Evolutionary conservation across 2,329 filamentous ascomycete genomes (phyloP), one percentile per base, ranked within the genome.

Genomic region (Diaporthe sp.): DNA sequence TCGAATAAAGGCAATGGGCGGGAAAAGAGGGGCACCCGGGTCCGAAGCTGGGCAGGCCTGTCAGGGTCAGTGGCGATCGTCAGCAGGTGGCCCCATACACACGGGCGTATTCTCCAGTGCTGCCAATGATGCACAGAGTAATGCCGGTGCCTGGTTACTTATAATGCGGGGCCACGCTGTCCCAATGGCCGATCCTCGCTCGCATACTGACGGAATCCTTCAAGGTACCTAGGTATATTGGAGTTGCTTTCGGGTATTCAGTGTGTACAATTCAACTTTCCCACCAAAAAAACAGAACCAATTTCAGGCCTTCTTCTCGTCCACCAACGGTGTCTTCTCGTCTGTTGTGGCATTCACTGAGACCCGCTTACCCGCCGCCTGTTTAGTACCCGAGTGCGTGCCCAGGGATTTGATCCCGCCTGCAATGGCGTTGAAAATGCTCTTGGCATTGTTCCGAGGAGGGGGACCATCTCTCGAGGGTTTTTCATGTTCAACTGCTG

Each of bases 261-360:
- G 31, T 34, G 31, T 1, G 31, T 34, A 34, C 31, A 34, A 34
- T 0, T 8, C 34, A 34, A 34, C 0, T 34, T 34, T 34, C 0
- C 34, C 34, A 0, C 34, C 34, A 0, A 34, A 34, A 2, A 1
- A 34, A 0, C 0, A 34, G 34, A 34, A 34, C 34, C 34, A 0
- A 34, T 34, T 31, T 34, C 34, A 34, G 7, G 34, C 0, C 34
- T 34, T 0, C 34, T 34, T 34, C 34, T 34, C 34, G 34, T 34
- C 34, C 34, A 0, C 34, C 34, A 34, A 34, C 8, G 0, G 34
- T 34, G 34, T 34, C 34, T 34, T 34, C 34, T 34, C 34, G 34
- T 34, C 34, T 34, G 7, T 34, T 34, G 34, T 34, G 34, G 34
- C 34, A 34, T 34, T 34, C 34, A 34, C 0, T 0, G 34, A 34